Percentiles rank a stretch among this genome's conserved stretches.
phyloP scores from a whole-genome alignment of 2,329 filamentous ascomycete genomes.

The Achaetomium macrosporum region DNA sequence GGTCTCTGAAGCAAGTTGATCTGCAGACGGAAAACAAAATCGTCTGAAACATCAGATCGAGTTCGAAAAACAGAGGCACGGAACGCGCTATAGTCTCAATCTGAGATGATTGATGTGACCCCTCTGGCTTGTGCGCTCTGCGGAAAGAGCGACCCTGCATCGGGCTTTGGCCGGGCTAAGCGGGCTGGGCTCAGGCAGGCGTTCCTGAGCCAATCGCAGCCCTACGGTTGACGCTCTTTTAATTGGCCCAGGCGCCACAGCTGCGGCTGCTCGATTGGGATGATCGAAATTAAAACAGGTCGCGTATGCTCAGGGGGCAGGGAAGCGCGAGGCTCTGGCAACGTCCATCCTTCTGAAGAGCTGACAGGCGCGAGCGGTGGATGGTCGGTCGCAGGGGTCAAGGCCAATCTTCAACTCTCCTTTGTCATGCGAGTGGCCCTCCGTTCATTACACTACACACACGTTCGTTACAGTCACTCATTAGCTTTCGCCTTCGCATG shows the following conservation, averaged over 20 bases:
- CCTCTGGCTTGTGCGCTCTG: neutral
- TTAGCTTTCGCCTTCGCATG: slow-evolving; percentile 14
- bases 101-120: slow-evolving; percentile 3
- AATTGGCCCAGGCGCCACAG: slow-evolving; percentile 20
- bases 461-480: slow-evolving; percentile 15
- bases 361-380: slow-evolving; percentile 4
- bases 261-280: slow-evolving; percentile 22
- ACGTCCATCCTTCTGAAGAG: slow-evolving; percentile 4
- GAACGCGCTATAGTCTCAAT: neutral
- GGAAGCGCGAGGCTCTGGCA: slow-evolving; percentile 12
- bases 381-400: neutral
- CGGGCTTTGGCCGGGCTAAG: slow-evolving; percentile 4
- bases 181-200: slow-evolving; percentile 15
- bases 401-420: slow-evolving; percentile 7
- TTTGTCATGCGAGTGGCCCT: slow-evolving; percentile 12
- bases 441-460: slow-evolving; percentile 13
- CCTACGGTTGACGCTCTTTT: slow-evolving; percentile 14
- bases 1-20: neutral
- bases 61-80: neutral
- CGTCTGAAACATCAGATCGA: slow-evolving; percentile 2
- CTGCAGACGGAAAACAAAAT: neutral
- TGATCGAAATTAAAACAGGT: slow-evolving; percentile 26
- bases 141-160: neutral
- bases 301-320: slow-evolving; percentile 14
- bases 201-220: slow-evolving; percentile 20